Evolutionary conservation across 176 grass and related monocot genomes (phyloP).

Genomic region (Puccinellia tenuiflora): DNA sequence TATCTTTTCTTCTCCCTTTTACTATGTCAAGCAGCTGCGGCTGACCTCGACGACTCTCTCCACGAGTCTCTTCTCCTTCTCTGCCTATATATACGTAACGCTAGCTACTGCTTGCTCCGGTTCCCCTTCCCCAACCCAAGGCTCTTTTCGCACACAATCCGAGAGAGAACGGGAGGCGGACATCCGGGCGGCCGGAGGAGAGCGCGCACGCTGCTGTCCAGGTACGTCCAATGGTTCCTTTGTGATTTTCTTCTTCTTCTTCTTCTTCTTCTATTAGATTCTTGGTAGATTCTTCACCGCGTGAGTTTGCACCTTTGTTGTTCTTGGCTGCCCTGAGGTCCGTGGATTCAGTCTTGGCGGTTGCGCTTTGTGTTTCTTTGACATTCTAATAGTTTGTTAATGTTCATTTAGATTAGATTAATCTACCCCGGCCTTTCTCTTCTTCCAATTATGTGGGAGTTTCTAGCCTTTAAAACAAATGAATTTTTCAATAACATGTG

Average conservation of each 20-base stretch:
- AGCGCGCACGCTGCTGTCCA: too few species aligned
- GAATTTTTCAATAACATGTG: too few species aligned
- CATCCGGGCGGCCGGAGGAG: neutral
- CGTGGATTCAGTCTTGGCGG: neutral
- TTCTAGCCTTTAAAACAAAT: neutral
- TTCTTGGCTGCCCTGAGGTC: neutral
- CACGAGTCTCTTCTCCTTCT: too few species aligned
- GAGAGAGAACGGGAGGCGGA: neutral
- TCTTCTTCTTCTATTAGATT: too few species aligned
- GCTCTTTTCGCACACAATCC: neutral
- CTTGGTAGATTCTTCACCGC: neutral
- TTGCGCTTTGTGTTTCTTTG: neutral
- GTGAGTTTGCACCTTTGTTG: neutral
- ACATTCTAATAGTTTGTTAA: neutral
- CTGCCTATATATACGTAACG: too few species aligned
- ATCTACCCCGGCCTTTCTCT: neutral
- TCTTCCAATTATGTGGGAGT: neutral
- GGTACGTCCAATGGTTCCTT: neutral
- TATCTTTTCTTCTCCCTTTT: too few species aligned
- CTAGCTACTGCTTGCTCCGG: too few species aligned
- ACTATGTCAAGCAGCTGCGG: too few species aligned
- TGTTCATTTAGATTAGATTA: neutral
- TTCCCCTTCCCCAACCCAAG: too few species aligned
- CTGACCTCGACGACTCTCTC: too few species aligned
- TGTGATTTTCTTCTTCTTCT: too few species aligned